Evolutionary conservation across 2,329 filamentous ascomycete species (phyloP), one percentile per base, ranked within the genome.

Genomic region (Aureobasidium sp.): DNA sequence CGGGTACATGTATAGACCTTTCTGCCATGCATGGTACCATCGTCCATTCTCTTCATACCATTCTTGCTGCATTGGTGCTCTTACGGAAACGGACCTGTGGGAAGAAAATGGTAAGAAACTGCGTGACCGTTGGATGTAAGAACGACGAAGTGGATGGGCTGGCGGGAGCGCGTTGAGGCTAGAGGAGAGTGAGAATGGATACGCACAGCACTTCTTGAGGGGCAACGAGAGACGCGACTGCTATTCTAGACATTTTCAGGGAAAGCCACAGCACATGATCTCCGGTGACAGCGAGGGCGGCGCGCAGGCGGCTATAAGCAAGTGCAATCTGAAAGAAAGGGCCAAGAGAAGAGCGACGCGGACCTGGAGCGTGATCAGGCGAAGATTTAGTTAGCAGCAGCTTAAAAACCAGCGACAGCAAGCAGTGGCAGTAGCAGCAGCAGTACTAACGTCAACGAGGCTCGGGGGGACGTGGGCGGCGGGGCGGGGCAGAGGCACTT

Each of bases 21-120:
- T 63, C 38, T 67, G 68, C 60, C 60, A 69, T 23, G 38, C 47
- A 53, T 69, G 68, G 59, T 69, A 69, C 40, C 54, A 58, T 11
- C 68, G 68, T 25, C 68, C 68, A 56, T 69, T 69, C 38, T 69
- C 68, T 54, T 67, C 68, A 51, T 67, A 69, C 63, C 64, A 66
- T 47, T 69, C 68, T 55, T 64, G 51, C 51, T 67, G 66, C 59
- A 62, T 58, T 53, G 65, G 65, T 54, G 65, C 58, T 58, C 54
- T 65, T n/a, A 65, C 53, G 18, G 63, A 59, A 33, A 65, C 53
- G 31, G 63, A 58, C 13, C 63, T 65, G 63, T 60, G 9, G 33
- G 9, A 55, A 42, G 18, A 50, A 48, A 48, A 53, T 18, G 20
- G 59, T 62, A 55, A 64, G 50, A 64, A 36, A 64, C 42, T 55